Evolutionary conservation across 345 rosid genomes (phyloP), one percentile per base, ranked within the genome.

Genomic region (Salix koriyanagi): DNA sequence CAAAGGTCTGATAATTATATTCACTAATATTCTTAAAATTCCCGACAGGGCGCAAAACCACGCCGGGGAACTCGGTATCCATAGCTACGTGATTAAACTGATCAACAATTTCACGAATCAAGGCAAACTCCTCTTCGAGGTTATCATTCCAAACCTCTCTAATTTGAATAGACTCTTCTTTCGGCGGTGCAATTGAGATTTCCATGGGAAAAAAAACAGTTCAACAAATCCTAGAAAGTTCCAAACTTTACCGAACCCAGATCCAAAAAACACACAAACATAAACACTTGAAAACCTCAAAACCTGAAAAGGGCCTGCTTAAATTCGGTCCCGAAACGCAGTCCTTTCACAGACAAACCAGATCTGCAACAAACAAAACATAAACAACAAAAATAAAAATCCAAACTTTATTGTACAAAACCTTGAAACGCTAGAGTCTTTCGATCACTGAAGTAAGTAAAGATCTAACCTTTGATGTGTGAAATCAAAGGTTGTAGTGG

Each of bases 31-130:
- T 84, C 90, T 91, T 93, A 58, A 91, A 93, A 75, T 83, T 85
- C 30, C 92, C 95, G 0, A 93, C 90, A 0, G 98, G 98, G 2
- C 95, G 94, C 34, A 85, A 71, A 52, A 93, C 98, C 0, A 93
- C 98, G 11, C 98, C 98, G 0, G 98, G 98, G 82, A 93, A 93
- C 90, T 93, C 97, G 2, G 97, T 90, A 85, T 93, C 97, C 97
- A 93, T 93, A 0, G 97, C 97, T 0, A 93, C 84, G 70, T 86
- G 88, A 65, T 74, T 86, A 80, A 25, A 90, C 30, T 67, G 76
- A 54, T 91, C 98, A 36, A 93, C 93, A 71, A 93, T 87, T 62
- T 88, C 92, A 66, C 97, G 94, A 83, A 93, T 93, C 86, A 93
- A 76, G 41, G 79, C 83, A 79, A 93, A 89, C 75, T 93, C 98